Evolutionary conservation across 1,284 basidiomycete species (phyloP).

Genomic region (Malassezia restricta): DNA sequence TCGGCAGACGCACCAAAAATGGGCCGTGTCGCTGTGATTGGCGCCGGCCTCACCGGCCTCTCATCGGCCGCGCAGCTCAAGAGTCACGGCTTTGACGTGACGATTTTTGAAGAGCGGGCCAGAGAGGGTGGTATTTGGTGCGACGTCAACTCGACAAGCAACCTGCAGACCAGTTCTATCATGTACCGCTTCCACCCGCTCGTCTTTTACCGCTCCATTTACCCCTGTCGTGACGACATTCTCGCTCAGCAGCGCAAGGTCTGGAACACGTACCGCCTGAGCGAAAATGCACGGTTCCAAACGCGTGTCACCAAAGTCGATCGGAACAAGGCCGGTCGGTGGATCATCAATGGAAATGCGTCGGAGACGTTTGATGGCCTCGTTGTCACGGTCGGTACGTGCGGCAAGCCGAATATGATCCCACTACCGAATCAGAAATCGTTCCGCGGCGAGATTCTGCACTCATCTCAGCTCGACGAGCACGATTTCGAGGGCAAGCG

Average conservation of each 20-base stretch:
- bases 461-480: conserved; percentile 53
- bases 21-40: conserved; percentile 45
- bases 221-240: conserved; percentile 55
- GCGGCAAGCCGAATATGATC: conserved; percentile 53
- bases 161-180: conserved; percentile 56
- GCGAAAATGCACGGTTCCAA: conserved; percentile 52
- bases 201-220: conserved; percentile 40
- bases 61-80: conserved; percentile 44
- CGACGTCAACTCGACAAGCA: conserved; percentile 55
- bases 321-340: conserved; percentile 45
- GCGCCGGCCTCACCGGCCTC: conserved; percentile 46
- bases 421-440: conserved; percentile 51
- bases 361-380: conserved; percentile 54
- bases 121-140: conserved; percentile 54
- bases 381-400: conserved; percentile 54
- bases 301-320: conserved; percentile 39
- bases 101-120: conserved; percentile 42
- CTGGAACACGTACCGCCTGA: conserved; percentile 54
- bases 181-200: conserved; percentile 46
- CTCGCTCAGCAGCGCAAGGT: conserved; percentile 53
- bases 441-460: conserved; percentile 51
- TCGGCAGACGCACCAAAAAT: conserved; percentile 23
- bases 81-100: conserved; percentile 43
- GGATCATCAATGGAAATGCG: conserved; percentile 51
- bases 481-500: conserved; percentile 50